Conservation (phyloP, 1,284 basidiomycete species). For the Marasmius sp. region DNA sequence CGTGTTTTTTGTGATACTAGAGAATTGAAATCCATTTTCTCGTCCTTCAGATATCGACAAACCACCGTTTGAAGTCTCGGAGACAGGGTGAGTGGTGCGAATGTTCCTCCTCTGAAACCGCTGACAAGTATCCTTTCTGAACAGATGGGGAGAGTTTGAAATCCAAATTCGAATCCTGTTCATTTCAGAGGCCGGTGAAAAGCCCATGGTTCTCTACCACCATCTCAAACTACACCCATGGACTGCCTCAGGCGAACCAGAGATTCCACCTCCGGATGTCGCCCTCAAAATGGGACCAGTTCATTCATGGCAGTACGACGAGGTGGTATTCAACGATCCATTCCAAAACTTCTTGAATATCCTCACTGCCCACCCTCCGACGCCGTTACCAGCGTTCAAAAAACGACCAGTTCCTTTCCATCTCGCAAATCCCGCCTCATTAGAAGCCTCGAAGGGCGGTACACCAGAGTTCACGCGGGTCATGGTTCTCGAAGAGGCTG, state of each 20-base stretch:
- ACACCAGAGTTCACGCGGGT: slow-evolving; percentile 77
- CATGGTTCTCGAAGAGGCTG: slow-evolving; percentile 87
- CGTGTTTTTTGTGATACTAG: background rate
- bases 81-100: slow-evolving; percentile 71
- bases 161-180: slow-evolving; percentile 94
- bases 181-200: slow-evolving; percentile 90
- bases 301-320: slow-evolving; percentile 99
- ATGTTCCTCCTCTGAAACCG: background rate
- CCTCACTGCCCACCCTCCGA: slow-evolving; percentile 82
- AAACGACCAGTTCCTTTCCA: slow-evolving; percentile 72
- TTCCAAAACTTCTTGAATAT: slow-evolving; percentile 86
- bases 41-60: slow-evolving; percentile 81
- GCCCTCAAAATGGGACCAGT: slow-evolving; percentile 72
- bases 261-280: slow-evolving; percentile 62
- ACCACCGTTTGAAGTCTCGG: slow-evolving; percentile 91
- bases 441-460: slow-evolving; percentile 65
- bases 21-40: slow-evolving; percentile 1
- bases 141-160: slow-evolving; percentile 98
- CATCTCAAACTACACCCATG: slow-evolving; percentile 97
- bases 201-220: slow-evolving; percentile 85
- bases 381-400: slow-evolving; percentile 69
- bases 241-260: slow-evolving; percentile 60
- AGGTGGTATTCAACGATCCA: slow-evolving; percentile 96
- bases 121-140: background rate
- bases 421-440: slow-evolving; percentile 56